Evolutionary conservation across 208 protist species (phyloP), one percentile per base, ranked within the genome.

Genomic region (Crithidia brevicula): DNA sequence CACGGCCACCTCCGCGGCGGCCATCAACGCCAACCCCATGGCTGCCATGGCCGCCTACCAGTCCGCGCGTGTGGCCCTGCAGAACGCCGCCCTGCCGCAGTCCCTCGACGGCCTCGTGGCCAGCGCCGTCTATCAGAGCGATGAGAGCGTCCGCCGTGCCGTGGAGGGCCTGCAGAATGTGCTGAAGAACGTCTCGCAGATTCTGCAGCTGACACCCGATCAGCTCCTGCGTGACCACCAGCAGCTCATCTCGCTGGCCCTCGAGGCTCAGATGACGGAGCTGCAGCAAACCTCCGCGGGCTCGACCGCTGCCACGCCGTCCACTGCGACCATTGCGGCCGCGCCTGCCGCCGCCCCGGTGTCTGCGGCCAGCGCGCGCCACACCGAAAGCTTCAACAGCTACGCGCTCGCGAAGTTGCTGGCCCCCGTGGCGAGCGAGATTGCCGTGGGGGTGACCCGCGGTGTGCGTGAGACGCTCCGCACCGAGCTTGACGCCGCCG

Each of bases 181-280:
- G 22, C 62, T 92, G 47, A 69, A 79, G 43, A 96, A 92, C 85
- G 86, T 88, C 30, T 63, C 59, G 1, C 70, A 96, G 42, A 90
- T 96, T 28, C 69, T 92, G 10, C 46, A 85, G 66, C 77, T 96
- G 25, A 83, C 85, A 1, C 87, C 88, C 1, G 81, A 84, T 11
- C 85, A 87, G 64, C 60, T 94, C 54, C 52, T 67, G 46, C 82
- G 87, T 31, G 91, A 92, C 42, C 84, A 93, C 56, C 77, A 92
- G 60, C 83, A 93, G 74, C 79, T 96, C 23, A 52, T 96, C 31
- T 84, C 79, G 45, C 71, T 96, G 13, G 80, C 87, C 10, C 76
- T 96, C 30, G 88, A 96, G 76, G 91, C 91, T 50, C 88, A 96
- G 77, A 96, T 96, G 86, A 94, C 91, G 45, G 85, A 93, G 79